Conservation (phyloP, 2,329 filamentous ascomycete genomes). For the Colletotrichum tropicicola region DNA sequence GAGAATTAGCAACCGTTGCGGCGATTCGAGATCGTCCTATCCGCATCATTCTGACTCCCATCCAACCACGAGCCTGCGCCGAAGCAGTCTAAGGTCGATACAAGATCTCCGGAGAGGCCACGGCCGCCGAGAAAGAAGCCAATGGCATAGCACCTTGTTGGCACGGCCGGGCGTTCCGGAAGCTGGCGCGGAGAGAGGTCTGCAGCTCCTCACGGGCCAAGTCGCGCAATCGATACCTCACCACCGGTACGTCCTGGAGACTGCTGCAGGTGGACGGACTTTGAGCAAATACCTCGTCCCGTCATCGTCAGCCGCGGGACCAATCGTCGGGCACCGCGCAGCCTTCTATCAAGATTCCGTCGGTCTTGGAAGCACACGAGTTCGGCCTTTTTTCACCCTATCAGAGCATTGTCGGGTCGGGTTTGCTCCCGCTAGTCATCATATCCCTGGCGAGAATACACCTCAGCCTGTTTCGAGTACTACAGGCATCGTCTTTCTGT, state of each 20-base stretch:
- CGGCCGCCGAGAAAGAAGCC: background rate
- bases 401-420: background rate
- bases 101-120: background rate
- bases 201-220: no score
- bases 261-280: no score
- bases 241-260: no score
- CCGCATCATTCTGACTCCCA: background rate
- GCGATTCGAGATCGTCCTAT: background rate
- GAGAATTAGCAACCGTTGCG: background rate
- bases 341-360: conserved; percentile 4
- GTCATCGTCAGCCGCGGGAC: no score
- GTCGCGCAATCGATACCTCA: no score
- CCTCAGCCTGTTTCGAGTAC: conserved; percentile 15
- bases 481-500: background rate
- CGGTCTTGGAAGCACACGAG: background rate
- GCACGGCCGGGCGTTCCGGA: conserved; percentile 9
- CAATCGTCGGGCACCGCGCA: no score
- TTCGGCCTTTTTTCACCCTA: conserved; percentile 1
- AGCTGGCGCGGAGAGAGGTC: background rate
- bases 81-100: background rate
- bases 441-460: conserved; percentile 15
- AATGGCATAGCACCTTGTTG: background rate
- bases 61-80: background rate
- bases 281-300: no score
- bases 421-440: conserved; percentile 2